phyloP scores from a whole-genome alignment of 176 grass and related monocot species.

The Lolium multiflorum region DNA sequence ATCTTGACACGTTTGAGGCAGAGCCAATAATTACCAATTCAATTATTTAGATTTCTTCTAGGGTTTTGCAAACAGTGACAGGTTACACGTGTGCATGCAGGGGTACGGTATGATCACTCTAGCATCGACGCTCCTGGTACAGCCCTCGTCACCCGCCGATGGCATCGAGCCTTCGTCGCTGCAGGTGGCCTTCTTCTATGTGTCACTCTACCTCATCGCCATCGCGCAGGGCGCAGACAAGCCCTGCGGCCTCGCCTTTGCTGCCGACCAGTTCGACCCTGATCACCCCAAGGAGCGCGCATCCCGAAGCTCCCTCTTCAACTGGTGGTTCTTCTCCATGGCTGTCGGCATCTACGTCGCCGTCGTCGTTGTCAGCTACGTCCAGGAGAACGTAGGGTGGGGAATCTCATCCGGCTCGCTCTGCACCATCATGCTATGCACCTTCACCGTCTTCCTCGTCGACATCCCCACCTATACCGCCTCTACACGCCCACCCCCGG shows the following conservation, averaged over 20 bases:
- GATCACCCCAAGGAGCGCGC: neutral
- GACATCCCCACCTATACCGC: neutral
- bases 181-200: neutral
- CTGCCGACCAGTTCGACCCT: neutral
- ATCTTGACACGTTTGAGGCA: neutral
- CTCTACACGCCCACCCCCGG: neutral
- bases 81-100: neutral
- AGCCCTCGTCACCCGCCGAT: neutral
- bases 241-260: neutral
- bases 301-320: neutral
- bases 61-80: neutral
- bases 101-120: neutral
- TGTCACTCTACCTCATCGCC: neutral
- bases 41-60: neutral
- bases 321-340: conserved; percentile 4
- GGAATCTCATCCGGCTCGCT: neutral
- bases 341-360: neutral
- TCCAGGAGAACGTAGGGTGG: neutral
- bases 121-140: neutral
- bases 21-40: neutral
- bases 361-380: neutral
- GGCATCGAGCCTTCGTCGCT: neutral
- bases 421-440: neutral
- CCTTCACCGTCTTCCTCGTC: neutral
- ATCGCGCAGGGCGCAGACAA: neutral